Percentiles rank a stretch among this genome's conserved stretches.
These are phyloP conservation scores for Aspergillus floridensis DNA, from an alignment of 2,329 filamentous ascomycete species.

Conservation along the genomic window DNA sequence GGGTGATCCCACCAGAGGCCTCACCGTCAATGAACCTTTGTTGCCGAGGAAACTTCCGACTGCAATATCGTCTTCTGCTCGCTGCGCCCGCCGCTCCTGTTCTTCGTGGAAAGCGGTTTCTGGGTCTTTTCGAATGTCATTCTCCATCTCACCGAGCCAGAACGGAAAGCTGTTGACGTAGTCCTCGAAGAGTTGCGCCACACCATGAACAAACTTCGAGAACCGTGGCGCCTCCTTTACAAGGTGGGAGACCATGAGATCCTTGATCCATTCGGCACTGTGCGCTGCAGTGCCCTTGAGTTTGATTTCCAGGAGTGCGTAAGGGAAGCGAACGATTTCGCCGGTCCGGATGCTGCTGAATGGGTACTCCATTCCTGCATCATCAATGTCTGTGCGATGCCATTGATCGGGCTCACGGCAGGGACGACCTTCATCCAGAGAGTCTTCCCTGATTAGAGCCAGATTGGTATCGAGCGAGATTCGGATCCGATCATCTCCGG, in stretches of 20 bases:
- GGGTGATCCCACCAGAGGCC: constrained; percentile 36
- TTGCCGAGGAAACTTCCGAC: constrained; percentile 82
- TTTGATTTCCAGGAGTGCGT: constrained; percentile 90
- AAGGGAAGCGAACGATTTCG: constrained; percentile 87
- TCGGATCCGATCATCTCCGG: constrained; percentile 82
- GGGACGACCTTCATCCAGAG: constrained; percentile 76
- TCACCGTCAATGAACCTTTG: constrained; percentile 27
- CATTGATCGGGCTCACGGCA: constrained; percentile 85
- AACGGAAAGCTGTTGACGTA: constrained; percentile 95
- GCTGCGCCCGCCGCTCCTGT: constrained; percentile 75
- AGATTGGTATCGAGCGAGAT: constrained; percentile 92
- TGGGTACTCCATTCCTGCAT: constrained; percentile 76
- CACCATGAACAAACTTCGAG: constrained; percentile 94
- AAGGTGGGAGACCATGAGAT: constrained; percentile 88
- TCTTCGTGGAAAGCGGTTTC: constrained; percentile 88
- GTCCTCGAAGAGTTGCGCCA: constrained; percentile 89
- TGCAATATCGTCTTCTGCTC: constrained; percentile 80
- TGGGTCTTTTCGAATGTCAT: constrained; percentile 90
- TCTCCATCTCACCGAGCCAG: constrained; percentile 89
- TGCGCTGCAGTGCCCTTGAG: constrained; percentile 58
- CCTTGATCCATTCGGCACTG: constrained; percentile 80
- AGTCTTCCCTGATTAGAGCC: constrained; percentile 74
- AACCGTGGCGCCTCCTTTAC: constrained; percentile 87
- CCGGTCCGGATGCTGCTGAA: constrained; percentile 85
- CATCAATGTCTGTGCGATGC: constrained; percentile 90